Conservation (phyloP, 164 flowering plant species). For the Santalum album region DNA sequence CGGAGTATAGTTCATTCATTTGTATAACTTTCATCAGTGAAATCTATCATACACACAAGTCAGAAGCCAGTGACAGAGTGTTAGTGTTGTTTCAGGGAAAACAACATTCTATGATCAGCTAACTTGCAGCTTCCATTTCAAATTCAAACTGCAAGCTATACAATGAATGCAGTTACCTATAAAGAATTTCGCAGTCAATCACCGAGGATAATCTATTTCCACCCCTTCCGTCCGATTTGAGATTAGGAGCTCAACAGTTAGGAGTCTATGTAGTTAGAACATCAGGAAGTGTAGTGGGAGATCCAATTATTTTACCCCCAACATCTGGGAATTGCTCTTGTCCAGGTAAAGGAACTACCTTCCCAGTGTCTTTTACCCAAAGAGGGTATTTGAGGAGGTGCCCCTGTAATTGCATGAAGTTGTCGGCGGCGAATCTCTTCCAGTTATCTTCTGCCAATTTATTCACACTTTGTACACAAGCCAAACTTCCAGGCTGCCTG, state of each 20-base stretch:
- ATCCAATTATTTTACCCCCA: slow-evolving; percentile 39
- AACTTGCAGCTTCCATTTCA: no score
- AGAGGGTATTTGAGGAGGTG: slow-evolving; percentile 59
- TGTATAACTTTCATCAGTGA: no score
- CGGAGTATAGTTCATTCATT: no score
- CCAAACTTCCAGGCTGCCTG: slow-evolving; percentile 34
- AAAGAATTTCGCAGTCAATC: no score
- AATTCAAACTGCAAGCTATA: no score
- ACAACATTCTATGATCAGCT: no score
- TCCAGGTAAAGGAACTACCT: slow-evolving; percentile 39
- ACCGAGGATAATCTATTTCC: no score
- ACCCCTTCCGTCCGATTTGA: slow-evolving; percentile 24
- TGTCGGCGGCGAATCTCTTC: slow-evolving; percentile 28
- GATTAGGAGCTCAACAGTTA: neutral
- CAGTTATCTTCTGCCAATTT: slow-evolving; percentile 47
- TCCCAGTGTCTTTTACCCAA: slow-evolving; percentile 33
- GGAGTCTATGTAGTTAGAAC: slow-evolving; percentile 41
- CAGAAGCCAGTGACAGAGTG: no score
- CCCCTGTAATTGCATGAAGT: slow-evolving; percentile 35
- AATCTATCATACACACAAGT: no score
- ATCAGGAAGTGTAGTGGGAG: slow-evolving; percentile 36
- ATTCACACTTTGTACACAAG: slow-evolving; percentile 39
- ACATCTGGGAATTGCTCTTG: slow-evolving; percentile 49
- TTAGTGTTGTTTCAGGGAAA: no score
- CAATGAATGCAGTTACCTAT: no score